Base-by-base conservation (phyloP, 495 filamentous ascomycete genomes). In the Penicillium arizonense region DNA sequence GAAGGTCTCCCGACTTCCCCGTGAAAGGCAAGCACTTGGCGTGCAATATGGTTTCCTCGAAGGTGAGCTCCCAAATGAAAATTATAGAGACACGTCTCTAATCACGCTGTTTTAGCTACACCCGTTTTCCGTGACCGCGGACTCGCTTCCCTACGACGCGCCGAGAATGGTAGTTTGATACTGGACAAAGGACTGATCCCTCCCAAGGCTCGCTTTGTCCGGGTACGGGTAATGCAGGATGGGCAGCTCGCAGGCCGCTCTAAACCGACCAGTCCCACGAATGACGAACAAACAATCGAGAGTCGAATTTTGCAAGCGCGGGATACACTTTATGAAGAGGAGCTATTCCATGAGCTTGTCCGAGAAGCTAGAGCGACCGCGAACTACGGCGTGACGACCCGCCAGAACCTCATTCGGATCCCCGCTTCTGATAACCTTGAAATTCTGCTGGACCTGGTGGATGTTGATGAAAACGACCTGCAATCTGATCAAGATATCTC, bases 41-140 rank as follows among this genome's bases (percentile, higher is more conserved):
- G 93, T 97, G 34, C 83, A 84, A 50, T 96, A 90, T 73, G 95
- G 95, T 10, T 96, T 96, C 67, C 74, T 85, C 11, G 92, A 96
- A 74, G 80, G 82, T 82, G 62, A 50, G 63, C 38, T 9, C 18
- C 24, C 21, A 4, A 5, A 9, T 7, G 47, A 13, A 44, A 34
- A 44, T 21, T 7, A 11, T 11, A 21, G 1, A 11, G 18, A 32
- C 9, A 5, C 23, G 41, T 40, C 45, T 46, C 30, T 20, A 23
- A 44, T 33, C 49, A 52, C n/a, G 56, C 33, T 13, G 35, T 33
- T 30, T 24, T 57, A 80, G 87, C 89, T 35, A 81, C 84, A 4
- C 76, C 87, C 9, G 79, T 84, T 21, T 97, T 96, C 65, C 87
- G 83, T 58, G 78, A 87, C 47, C 84, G 83, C 14, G 91, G 91